Percentiles rank a stretch among this genome's conserved stretches.
Evolutionary conservation across 2,329 filamentous ascomycete species (phyloP).

Genomic region (Sclerotinia trifoliorum): DNA sequence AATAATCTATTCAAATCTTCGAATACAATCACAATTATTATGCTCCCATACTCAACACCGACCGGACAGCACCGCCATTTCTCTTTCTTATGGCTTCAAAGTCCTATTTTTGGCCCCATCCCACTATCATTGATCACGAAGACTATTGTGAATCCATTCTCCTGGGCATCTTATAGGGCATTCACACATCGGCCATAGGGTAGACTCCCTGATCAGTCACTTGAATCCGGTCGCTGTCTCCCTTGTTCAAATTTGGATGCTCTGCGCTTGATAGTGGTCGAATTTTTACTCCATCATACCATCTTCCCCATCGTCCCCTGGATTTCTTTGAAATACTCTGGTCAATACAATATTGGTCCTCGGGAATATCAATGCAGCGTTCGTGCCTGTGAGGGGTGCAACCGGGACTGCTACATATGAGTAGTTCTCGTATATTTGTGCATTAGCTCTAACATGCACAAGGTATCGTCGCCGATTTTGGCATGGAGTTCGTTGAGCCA

Average conservation of each 20-base stretch:
- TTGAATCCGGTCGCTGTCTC: neutral
- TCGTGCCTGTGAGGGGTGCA: slow-evolving; percentile 17
- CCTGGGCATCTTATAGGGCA: no score
- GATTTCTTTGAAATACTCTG: neutral
- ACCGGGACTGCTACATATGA: slow-evolving; percentile 27
- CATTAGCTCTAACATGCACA: slow-evolving; percentile 21
- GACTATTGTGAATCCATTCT: no score
- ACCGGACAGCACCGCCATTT: neutral
- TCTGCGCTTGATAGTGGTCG: neutral
- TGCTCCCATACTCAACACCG: neutral
- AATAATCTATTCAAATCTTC: neutral
- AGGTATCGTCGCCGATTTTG: slow-evolving; percentile 23
- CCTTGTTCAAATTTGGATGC: neutral
- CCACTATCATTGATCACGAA: neutral
- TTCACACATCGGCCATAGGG: no score
- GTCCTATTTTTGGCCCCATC: neutral
- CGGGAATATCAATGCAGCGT: neutral
- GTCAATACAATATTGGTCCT: neutral
- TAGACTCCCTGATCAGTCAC: no score
- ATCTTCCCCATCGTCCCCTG: neutral
- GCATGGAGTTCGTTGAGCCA: slow-evolving; percentile 25
- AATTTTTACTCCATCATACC: neutral
- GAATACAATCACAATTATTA: neutral
- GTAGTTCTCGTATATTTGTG: slow-evolving; percentile 27
- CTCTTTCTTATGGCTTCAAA: neutral